A percentile compares a stretch with the other conserved stretches of the same genome.
Conservation (phyloP, 352 stramenopile species). For the Globisporangium lucens region DNA sequence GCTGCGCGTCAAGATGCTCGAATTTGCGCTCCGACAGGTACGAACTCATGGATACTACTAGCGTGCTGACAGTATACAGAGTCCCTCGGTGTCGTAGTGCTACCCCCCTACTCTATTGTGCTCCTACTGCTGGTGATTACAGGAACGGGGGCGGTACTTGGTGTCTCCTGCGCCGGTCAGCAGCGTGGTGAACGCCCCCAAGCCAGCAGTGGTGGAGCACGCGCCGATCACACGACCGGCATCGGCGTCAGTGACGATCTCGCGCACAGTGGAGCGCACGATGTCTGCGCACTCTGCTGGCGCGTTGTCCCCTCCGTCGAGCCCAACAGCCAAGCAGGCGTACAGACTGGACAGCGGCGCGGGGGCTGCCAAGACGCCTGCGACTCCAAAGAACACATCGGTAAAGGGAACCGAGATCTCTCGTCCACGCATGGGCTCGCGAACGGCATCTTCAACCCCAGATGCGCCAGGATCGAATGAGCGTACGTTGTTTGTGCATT, state of each 20-base stretch:
- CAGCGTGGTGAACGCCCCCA: conserved; percentile 26
- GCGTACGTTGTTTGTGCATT: conserved; percentile 19
- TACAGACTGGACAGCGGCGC: conserved; percentile 58
- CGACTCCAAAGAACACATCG: conserved; percentile 33
- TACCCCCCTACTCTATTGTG: background rate
- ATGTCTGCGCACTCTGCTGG: conserved; percentile 47
- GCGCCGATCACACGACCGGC: conserved; percentile 22
- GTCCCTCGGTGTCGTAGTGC: background rate
- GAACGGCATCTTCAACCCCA: conserved; percentile 35
- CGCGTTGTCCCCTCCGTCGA: conserved; percentile 32
- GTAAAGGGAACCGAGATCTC: conserved; percentile 75
- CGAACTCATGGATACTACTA: background rate
- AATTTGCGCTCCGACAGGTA: conserved; percentile 79
- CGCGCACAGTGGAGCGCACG: conserved; percentile 50
- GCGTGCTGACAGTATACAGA: background rate
- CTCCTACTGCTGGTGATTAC: background rate
- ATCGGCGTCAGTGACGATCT: conserved; percentile 37
- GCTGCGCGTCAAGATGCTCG: conserved; percentile 87
- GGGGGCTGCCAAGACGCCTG: conserved; percentile 22
- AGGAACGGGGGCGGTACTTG: conserved; percentile 75
- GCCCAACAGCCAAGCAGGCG: conserved; percentile 37
- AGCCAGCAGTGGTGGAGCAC: conserved; percentile 44
- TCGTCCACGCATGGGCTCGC: conserved; percentile 68
- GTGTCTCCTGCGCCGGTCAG: conserved; percentile 71
- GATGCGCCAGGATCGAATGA: conserved; percentile 30